Evolutionary conservation across 2,329 filamentous ascomycete genomes (phyloP).

Genomic region (Pseudogymnoascus sp.): DNA sequence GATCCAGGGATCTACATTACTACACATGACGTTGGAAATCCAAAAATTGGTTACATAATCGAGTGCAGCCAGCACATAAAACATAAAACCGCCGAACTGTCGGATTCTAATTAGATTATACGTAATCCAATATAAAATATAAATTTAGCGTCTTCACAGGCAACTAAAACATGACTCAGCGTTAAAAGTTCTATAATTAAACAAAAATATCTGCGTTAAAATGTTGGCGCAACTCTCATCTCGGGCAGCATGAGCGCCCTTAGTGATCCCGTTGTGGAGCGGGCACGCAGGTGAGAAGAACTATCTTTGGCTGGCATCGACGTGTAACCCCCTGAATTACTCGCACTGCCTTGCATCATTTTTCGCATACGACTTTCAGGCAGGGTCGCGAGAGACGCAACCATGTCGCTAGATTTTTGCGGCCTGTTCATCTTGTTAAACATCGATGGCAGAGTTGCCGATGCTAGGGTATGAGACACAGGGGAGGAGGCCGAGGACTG

Average conservation of each 20-base stretch:
- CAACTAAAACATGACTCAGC: neutral
- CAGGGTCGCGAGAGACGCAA: neutral
- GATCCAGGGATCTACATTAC: neutral
- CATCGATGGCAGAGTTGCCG: slow-evolving; percentile 13
- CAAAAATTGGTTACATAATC: neutral
- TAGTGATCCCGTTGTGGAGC: slow-evolving; percentile 13
- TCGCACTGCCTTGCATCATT: neutral
- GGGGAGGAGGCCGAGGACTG: neutral
- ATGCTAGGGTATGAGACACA: slow-evolving; percentile 5
- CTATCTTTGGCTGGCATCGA: neutral
- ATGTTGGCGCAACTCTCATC: slow-evolving; percentile 14
- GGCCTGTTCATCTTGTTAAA: slow-evolving; percentile 17
- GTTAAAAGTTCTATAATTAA: neutral
- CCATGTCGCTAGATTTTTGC: slow-evolving; percentile 8
- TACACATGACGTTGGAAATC: neutral
- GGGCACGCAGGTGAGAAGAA: slow-evolving; percentile 9
- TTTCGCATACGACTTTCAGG: slow-evolving; percentile 5
- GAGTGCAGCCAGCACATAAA: too few species aligned
- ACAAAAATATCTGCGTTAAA: slow-evolving; percentile 6
- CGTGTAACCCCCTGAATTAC: neutral
- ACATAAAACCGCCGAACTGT: neutral
- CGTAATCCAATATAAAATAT: neutral
- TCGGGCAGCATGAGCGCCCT: slow-evolving; percentile 15
- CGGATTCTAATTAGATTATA: neutral
- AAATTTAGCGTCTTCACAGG: neutral